Evolutionary conservation across 257 asterid genomes (phyloP), one percentile per base, ranked within the genome.

Genomic region (Eustoma russellianum): DNA sequence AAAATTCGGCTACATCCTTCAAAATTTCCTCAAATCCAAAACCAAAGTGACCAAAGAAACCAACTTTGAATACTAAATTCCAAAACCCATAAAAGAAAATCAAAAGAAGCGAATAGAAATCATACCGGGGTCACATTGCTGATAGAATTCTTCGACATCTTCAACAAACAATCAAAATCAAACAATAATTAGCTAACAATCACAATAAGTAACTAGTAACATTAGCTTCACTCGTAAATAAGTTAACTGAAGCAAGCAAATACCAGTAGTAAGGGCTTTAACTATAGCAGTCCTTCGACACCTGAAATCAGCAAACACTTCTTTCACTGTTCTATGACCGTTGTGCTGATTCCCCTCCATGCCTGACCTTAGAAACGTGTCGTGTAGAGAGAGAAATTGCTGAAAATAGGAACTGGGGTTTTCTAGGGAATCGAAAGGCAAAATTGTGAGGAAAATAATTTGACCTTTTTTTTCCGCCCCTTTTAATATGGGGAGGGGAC

Each of bases 71-170:
- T 46, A 55, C 7, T 18, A 47, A 16, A 15, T 6, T 43, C 10
- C 14, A 9, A 0, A 30, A 5, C 30, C 5, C 19, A 4, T 3
- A 41, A 28, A 15, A 30, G 9, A 1, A 6, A 53, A 57, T 19
- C 6, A 28, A 28, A 16, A 34, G 24, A 24, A 33, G 16, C 7
- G 13, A 9, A 18, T 40, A 18, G 10, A 52, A 61, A 58, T 6
- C 50, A 50, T 62, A 70, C 76, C 76, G 35, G 76, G 76, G 72
- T 70, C 76, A 48, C 76, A 70, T 62, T 60, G 71, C 62, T 60
- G 72, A 45, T 50, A 70, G 54, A 70, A 65, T 33, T 64, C 66
- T 46, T 71, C 73, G 17, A 66, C 73, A 50, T 71, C 77, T 71
- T 41, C 58, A 17, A 50, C 45, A 33, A 46, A 48, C n/a, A 44